Percentiles rank a stretch among this genome's conserved stretches.
phyloP scores from a whole-genome alignment of 371 early-diverging fungal species.

The Mortierella sp. region DNA sequence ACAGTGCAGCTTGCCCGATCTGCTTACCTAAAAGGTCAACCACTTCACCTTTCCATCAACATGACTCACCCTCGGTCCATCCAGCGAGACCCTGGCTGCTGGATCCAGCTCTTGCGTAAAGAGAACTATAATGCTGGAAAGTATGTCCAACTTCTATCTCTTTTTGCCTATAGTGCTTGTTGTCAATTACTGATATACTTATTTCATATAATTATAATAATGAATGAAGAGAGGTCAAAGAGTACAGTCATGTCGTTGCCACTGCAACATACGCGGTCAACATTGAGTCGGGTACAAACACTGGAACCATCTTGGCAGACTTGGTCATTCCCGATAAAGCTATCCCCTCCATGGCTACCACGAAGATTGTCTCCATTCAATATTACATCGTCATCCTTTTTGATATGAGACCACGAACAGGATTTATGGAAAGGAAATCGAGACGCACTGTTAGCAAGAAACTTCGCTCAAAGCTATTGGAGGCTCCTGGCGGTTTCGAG shows the following conservation, averaged over 20 bases:
- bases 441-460: slow-evolving; percentile 23
- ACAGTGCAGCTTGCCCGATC: slow-evolving; percentile 25
- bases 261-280: slow-evolving; percentile 13
- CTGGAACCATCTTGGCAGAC: slow-evolving; percentile 17
- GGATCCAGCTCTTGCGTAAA: slow-evolving; percentile 50
- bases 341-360: slow-evolving; percentile 30
- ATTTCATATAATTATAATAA: neutral
- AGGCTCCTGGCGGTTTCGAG: slow-evolving; percentile 34
- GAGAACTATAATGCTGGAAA: slow-evolving; percentile 34
- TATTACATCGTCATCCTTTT: slow-evolving; percentile 36
- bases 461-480: slow-evolving; percentile 23
- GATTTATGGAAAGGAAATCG: slow-evolving; percentile 27
- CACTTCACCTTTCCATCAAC: slow-evolving; percentile 10
- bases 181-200: neutral
- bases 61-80: slow-evolving; percentile 19
- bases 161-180: neutral
- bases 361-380: slow-evolving; percentile 37
- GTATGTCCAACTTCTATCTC: slow-evolving; percentile 18
- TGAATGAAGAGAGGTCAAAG: slow-evolving; percentile 10
- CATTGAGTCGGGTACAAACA: slow-evolving; percentile 5
- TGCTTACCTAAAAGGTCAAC: slow-evolving; percentile 25
- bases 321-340: slow-evolving; percentile 23
- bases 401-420: slow-evolving; percentile 33
- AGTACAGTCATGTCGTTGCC: slow-evolving; percentile 31
- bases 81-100: slow-evolving; percentile 39